Conservation (phyloP, 768 basidiomycete genomes). For the Exidia glandulosa region DNA sequence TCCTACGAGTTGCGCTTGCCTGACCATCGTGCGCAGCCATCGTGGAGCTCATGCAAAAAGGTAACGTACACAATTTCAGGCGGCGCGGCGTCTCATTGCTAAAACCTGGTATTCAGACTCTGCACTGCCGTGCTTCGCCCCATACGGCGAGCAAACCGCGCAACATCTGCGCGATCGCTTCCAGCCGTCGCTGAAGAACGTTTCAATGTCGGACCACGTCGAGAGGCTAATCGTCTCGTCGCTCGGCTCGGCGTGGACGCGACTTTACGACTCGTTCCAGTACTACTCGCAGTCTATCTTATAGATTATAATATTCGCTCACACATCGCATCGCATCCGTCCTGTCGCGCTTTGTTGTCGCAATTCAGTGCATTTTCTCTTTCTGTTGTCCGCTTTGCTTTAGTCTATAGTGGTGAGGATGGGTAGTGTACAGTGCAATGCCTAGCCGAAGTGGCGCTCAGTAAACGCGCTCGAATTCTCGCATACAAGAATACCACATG, state of each 20-base stretch:
- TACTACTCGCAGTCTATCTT: constrained; percentile 90
- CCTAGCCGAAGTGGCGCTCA: not conserved
- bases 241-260: constrained; percentile 87
- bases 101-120: constrained; percentile 46
- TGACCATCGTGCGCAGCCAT: constrained; percentile 33
- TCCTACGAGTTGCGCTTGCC: not conserved
- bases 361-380: no score
- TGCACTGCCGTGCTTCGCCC: constrained; percentile 78
- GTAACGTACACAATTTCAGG: constrained; percentile 25
- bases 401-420: not conserved
- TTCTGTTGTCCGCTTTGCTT: not conserved
- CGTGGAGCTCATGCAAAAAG: constrained; percentile 97
- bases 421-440: no score
- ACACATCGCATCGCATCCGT: no score
- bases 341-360: not conserved
- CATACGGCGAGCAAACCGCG: constrained; percentile 86
- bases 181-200: constrained; percentile 79
- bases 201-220: constrained; percentile 76
- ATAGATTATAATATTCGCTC: constrained; percentile 19
- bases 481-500: not conserved
- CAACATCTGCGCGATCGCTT: constrained; percentile 84
- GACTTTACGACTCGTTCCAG: constrained; percentile 96
- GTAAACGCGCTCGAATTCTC: not conserved
- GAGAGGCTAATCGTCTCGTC: constrained; percentile 84
- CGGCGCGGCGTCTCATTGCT: not conserved